Conservation (phyloP, 257 asterid species). For the Linderniella brevidens region DNA sequence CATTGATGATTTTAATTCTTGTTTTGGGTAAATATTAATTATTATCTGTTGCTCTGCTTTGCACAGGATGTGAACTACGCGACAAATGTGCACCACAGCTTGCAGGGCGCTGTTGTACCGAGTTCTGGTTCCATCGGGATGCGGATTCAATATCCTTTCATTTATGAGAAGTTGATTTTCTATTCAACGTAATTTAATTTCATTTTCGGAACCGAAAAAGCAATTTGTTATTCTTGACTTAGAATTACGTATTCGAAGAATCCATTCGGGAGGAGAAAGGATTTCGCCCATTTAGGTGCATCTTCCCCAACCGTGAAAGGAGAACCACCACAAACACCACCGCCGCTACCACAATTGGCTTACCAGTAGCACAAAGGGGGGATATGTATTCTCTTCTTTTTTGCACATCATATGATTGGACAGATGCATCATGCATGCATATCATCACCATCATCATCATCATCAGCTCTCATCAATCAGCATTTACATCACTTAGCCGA, state of each 20-base stretch:
- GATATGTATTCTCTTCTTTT: constrained; percentile 39
- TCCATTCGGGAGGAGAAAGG: constrained; percentile 93
- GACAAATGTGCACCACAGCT: constrained; percentile 69
- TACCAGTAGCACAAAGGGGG: constrained; percentile 87
- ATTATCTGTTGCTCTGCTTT: constrained; percentile 6
- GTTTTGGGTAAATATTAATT: constrained; percentile 4
- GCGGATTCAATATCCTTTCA: constrained; percentile 98
- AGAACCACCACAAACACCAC: constrained; percentile 25
- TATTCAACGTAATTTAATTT: not conserved
- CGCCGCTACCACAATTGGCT: constrained; percentile 15
- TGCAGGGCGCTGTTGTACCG: constrained; percentile 95
- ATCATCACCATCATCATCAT: constrained; percentile 54
- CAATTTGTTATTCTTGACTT: constrained; percentile 53
- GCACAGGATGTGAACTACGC: constrained; percentile 88
- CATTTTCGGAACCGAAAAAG: too few species aligned
- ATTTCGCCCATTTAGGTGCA: constrained; percentile 24
- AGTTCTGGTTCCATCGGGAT: constrained; percentile 98
- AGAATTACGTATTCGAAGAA: constrained; percentile 85
- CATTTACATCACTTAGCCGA: constrained; percentile 18
- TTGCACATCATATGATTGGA: constrained; percentile 29
- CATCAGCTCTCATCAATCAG: too few species aligned
- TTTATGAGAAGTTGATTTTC: constrained; percentile 5
- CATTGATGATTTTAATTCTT: constrained; percentile 3
- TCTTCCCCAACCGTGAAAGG: constrained; percentile 38
- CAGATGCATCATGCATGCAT: constrained; percentile 91